Evolutionary conservation across 2,329 filamentous ascomycete species (phyloP).

Genomic region (Pestalotiopsis sp.): DNA sequence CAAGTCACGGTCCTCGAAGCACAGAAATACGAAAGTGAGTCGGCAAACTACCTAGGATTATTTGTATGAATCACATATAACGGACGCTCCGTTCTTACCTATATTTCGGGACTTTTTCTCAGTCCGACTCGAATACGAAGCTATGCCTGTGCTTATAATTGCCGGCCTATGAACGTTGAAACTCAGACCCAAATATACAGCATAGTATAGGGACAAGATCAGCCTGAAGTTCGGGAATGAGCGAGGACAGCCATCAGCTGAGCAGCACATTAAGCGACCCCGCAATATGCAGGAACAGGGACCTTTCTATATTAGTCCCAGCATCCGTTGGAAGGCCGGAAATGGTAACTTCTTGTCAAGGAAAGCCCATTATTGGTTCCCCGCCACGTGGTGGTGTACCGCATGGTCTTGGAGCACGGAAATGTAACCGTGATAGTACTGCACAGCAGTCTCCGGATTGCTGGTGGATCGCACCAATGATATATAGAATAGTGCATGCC

Average conservation of each 20-base stretch:
- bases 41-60: too few relatives aligned
- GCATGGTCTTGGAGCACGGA: background rate
- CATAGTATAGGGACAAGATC: conserved; percentile 1
- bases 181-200: background rate
- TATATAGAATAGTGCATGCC: background rate
- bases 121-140: background rate
- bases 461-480: background rate
- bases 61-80: background rate
- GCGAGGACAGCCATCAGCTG: background rate
- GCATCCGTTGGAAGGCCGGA: background rate
- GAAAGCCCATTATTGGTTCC: background rate
- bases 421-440: background rate
- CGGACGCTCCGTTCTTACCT: background rate
- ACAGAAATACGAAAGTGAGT: too few relatives aligned
- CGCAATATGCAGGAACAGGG: conserved; percentile 14
- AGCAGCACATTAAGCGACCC: background rate
- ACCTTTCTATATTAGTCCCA: background rate
- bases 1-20: too few relatives aligned
- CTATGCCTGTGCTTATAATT: background rate
- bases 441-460: background rate
- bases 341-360: background rate
- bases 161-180: background rate
- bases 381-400: background rate
- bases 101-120: background rate
- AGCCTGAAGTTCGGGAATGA: background rate